Evolutionary conservation across 169 alveolate species (phyloP), one percentile per base, ranked within the genome.

Genomic region (Cryptosporidium tyzzeri): DNA sequence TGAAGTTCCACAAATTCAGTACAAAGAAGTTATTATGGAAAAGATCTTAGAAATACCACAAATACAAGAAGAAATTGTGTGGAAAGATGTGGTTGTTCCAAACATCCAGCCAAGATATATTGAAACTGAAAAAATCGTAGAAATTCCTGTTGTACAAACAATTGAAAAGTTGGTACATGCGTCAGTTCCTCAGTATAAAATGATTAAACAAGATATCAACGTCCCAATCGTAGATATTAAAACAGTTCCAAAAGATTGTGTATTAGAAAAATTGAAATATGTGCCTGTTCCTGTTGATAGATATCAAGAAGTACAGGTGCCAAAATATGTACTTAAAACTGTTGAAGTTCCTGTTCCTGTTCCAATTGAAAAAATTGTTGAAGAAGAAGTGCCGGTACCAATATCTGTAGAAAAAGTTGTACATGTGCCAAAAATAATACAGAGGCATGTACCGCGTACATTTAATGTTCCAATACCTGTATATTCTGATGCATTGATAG

Each of bases 1-100:
- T 2, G 89, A 80, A 14, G 68, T 80, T 31, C 89, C 89, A 3
- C 89, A 80, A 62, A 65, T 65, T 12, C 89, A 80, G 62, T 80
- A 80, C 48, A 80, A 65, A 39, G 89, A 80, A 16, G 89, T 80
- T 26, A 39, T 80, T 23, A 2, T 80, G 41, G 89, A 80, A 48
- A 80, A 80, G 55, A 65, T 80, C 8, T 50, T 80, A 18, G 89
- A 80, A 31, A 48, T 80, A n/a, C 89, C 89, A 29, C 89, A 80
- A 65, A 48, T 80, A 14, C 74, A 80, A 26, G 80, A 80, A 39
- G 80, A 80, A 44, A 80, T 80, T 39, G 50, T 80, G 0, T 80
- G 89, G 89, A 80, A 80, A 41, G 89, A 80, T 67, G 75, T 80
- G 2, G 31, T 80, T n/a, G 89, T 80, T n/a, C 89, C 89, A 33